Base-by-base conservation (phyloP, 192 early-diverging fungal species). In the Backusella parvicylindrica region DNA sequence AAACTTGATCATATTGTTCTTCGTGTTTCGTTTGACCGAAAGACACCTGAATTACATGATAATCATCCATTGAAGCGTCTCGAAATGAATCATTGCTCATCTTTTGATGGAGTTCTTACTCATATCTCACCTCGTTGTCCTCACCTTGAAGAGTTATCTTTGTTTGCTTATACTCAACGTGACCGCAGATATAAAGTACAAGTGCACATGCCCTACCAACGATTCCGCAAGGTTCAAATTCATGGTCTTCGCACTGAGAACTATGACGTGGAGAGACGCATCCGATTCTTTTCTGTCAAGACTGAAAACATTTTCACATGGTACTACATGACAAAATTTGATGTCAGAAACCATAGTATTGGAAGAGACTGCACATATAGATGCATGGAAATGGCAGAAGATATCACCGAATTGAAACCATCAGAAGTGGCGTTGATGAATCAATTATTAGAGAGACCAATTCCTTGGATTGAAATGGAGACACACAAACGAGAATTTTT, bases 1-100 rank as follows among this genome's bases (percentile, higher is more conserved):
- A 60, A 60, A 60, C 53, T 60, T 60, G 53, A 60, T 60, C 53
- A 60, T 28, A 28, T 60, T 60, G 53, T 60, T 12, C 53, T 60
- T 60, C 53, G 53, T 26, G 53, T 60, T 23, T 60, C 53, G 8
- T 60, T 60, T 12, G 53, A 60, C 12, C 23, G 53, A 60, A 60
- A 60, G 26, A 13, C 23, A 28, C 53, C 53, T 60, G 53, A 60
- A 28, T 23, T 60, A 9, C 8, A 60, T 60, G 53, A 60, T 60
- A 60, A 60, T 30, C 53, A 60, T 13, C 53, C 53, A 11, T 28
- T 60, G 12, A 60, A 23, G 26, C 26, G 53, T 28, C 53, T 60
- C 28, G 53, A 28, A 60, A 60, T 60, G 53, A 60, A 60, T 13
- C 53, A 60, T 13, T 60, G 53, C n/a, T 60, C 53, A 2, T 60